These are phyloP conservation scores for Penicillium frequentans DNA, from an alignment of 2,329 filamentous ascomycete genomes.

Conservation along the genomic window DNA sequence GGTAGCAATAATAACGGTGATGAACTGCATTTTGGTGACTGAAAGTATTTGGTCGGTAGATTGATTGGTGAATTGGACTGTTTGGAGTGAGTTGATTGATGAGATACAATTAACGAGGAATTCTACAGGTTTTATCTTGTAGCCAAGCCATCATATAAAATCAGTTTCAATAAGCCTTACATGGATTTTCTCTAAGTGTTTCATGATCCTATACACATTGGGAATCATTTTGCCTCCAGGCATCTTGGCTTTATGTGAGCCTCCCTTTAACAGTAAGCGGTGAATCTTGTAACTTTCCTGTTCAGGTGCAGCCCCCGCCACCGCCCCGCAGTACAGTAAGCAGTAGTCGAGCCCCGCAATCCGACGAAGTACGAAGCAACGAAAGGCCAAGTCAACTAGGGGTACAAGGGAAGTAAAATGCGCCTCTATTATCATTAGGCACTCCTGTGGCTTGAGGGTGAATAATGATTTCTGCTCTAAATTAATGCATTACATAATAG, in stretches of 20 bases:
- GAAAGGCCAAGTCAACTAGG: not conserved
- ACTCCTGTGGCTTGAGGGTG: not conserved
- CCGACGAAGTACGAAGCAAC: not conserved
- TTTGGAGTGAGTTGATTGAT: not conserved
- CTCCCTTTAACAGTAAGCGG: not conserved
- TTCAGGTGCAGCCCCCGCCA: not conserved
- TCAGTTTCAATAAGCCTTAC: not conserved
- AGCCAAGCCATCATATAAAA: not conserved
- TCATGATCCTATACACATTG: not conserved
- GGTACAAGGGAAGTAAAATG: not conserved
- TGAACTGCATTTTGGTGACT: not conserved
- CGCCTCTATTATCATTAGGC: not conserved
- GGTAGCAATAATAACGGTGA: not conserved
- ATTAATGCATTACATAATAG: not conserved
- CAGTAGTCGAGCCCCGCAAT: not conserved
- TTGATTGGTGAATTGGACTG: not conserved
- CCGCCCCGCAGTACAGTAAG: not conserved
- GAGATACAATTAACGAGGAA: not conserved
- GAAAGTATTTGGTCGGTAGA: not conserved
- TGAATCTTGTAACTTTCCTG: not conserved
- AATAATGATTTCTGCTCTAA: not conserved
- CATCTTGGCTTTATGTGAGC: not conserved
- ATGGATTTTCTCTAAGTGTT: not conserved
- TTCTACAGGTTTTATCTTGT: not conserved
- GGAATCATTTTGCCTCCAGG: not conserved